Percentiles rank a stretch among this genome's conserved stretches.
Evolutionary conservation across 1,139 yeast genomes (phyloP).

Genomic region (Taphrina deformans): DNA sequence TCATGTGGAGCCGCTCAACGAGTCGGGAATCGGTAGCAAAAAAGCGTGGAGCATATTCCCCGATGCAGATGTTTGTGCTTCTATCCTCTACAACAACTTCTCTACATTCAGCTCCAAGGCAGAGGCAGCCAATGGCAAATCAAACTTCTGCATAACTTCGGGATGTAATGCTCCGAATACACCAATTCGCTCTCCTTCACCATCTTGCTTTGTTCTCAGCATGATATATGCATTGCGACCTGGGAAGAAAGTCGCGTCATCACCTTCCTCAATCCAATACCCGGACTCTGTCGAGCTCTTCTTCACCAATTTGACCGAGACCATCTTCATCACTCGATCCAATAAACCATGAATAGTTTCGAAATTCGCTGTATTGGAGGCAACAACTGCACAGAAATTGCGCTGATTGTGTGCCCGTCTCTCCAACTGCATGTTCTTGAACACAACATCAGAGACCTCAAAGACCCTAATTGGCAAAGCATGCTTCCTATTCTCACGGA

Average conservation of each 20-base stretch:
- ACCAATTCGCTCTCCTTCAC: slow-evolving; percentile 56
- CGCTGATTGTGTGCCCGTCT: slow-evolving; percentile 91
- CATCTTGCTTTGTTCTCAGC: slow-evolving; percentile 60
- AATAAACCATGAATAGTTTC: slow-evolving; percentile 91
- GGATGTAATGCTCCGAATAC: slow-evolving; percentile 94
- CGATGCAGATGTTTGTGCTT: too few species aligned
- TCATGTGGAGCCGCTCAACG: neutral
- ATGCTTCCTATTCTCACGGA: slow-evolving; percentile 94
- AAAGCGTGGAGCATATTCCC: too few species aligned
- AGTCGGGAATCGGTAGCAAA: too few species aligned
- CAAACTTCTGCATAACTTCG: slow-evolving; percentile 80
- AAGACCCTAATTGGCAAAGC: slow-evolving; percentile 91
- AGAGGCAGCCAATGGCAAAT: slow-evolving; percentile 89
- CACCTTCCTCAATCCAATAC: slow-evolving; percentile 54
- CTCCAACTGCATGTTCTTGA: slow-evolving; percentile 76
- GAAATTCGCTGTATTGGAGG: slow-evolving; percentile 93
- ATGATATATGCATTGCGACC: slow-evolving; percentile 92
- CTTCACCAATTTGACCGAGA: slow-evolving; percentile 58
- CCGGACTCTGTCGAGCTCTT: slow-evolving; percentile 61
- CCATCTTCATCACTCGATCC: slow-evolving; percentile 93
- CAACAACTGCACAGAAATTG: slow-evolving; percentile 90
- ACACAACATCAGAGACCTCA: slow-evolving; percentile 92
- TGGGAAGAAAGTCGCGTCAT: slow-evolving; percentile 81
- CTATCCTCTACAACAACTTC: slow-evolving; percentile 66
- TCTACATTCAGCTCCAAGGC: slow-evolving; percentile 88